Base-by-base conservation (phyloP, 2,329 filamentous ascomycete genomes). In the Colletotrichum ledebouriae region DNA sequence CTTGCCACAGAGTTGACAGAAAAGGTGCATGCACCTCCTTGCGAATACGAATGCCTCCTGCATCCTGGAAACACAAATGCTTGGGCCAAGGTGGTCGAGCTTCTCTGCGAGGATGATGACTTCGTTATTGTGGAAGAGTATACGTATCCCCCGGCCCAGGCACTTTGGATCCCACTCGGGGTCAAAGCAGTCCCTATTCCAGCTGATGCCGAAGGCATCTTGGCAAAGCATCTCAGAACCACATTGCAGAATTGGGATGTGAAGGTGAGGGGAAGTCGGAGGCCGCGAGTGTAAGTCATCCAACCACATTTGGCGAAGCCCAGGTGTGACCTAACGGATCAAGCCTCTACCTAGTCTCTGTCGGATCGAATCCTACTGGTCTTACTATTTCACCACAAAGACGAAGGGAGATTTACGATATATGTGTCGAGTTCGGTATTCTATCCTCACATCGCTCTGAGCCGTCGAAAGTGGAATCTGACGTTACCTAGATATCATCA, bases 341-440 rank as follows among this genome's bases (percentile, higher is more conserved):
- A 7, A 71, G 72, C n/a, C 60, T 77, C 1, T 76, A 76, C 17
- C 52, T 73, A 1, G 75, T 76, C 6, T 69, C 75, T 2, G 90
- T 89, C 0, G 90, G 90, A 2, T 90, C 92, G 73, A 92, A 93
- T 74, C 90, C 90, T 0, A 92, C 90, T 0, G 90, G 90, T 17
- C 85, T 89, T 22, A 92, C 90, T 1, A 89, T 90, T 71, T 82
- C 84, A 53, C 76, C 79, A 2, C 78, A 85, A 70, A 83, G 90
- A 63, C 84, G 90, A 44, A 82, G 81, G 70, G 87, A 84, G 17
- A 82, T 92, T 61, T 92, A 92, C 78, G 69, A 74, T 9, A 50
- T 75, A 11, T 76, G 73, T 50, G 72, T 76, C 6, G 72, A 74
- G n/a, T 75, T 73, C 53, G 75, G 75, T 75, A 82, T 79, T 39